These are phyloP conservation scores for Radiomyces spectabilis DNA, from an alignment of 192 early-diverging fungal species.

Conservation along the genomic window DNA sequence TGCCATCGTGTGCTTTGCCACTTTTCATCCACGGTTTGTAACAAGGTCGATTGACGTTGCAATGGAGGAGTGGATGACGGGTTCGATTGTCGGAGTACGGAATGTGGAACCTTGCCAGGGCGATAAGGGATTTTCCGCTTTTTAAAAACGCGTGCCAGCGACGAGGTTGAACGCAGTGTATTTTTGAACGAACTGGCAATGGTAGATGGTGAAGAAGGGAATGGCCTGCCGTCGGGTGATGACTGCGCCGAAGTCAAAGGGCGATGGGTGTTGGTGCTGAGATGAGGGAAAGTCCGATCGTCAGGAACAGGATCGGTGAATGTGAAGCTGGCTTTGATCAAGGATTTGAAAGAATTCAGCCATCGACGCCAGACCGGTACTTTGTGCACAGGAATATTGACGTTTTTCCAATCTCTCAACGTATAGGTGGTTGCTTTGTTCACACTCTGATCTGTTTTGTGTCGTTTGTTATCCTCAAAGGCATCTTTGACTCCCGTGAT, in stretches of 20 bases:
- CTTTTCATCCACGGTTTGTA: constrained; percentile 8
- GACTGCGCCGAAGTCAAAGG: background rate
- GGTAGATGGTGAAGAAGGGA: background rate
- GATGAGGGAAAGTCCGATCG: too few species aligned
- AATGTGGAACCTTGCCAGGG: constrained; percentile 39
- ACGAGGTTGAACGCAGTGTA: constrained; percentile 8
- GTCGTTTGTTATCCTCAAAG: constrained; percentile 86
- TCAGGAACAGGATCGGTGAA: too few species aligned
- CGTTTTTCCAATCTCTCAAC: constrained; percentile 53
- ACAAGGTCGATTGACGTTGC: background rate
- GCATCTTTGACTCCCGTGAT: constrained; percentile 84
- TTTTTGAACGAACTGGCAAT: constrained; percentile 2
- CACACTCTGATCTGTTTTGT: constrained; percentile 77
- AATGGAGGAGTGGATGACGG: background rate
- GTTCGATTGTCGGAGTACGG: constrained; percentile 19
- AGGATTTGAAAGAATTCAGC: background rate
- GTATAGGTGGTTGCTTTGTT: constrained; percentile 60
- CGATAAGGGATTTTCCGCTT: constrained; percentile 25
- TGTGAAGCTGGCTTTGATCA: too few species aligned
- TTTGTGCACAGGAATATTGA: constrained; percentile 37
- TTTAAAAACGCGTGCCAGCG: constrained; percentile 16
- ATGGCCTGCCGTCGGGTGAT: background rate
- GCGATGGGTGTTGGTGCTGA: background rate
- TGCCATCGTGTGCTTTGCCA: constrained; percentile 47
- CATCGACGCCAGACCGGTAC: constrained; percentile 12